Evolutionary conservation across 768 basidiomycete species (phyloP), one percentile per base, ranked within the genome.

Genomic region (Rhodotorula sphaerocarpa): DNA sequence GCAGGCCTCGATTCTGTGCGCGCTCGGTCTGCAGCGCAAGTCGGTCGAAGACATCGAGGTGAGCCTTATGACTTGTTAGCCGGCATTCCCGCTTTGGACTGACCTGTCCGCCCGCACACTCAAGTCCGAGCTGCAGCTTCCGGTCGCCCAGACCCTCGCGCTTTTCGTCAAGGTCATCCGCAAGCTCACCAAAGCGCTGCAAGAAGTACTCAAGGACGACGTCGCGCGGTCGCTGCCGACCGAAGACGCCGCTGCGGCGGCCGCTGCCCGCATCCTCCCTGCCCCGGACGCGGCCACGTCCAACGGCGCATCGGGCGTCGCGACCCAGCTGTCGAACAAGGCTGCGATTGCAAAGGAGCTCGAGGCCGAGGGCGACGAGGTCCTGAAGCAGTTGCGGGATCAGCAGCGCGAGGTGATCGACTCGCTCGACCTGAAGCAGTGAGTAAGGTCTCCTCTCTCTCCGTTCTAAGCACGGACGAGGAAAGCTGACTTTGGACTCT

Each of bases 131-230:
- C 80, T 97, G 25, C 82, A 83, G 11, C 77, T 97, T 0, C 86
- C 90, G 0, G 87, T 91, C 33, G 85, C 85, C 0, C 93, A 97
- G 74, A 80, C 83, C 3, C 80, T 99, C 11, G 93, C 93, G 0
- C 78, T 96, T 41, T 91, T 99, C 76, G 86, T 84, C 68, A 97
- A 97, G 77, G 79, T 90, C 43, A 77, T 97, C 55, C 84, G 89
- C 67, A 90, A 87, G 75, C 81, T 81, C 14, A 86, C 84, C 2
- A 83, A 78, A 74, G 53, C 76, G 63, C 34, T 70, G 58, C 64
- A 74, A 55, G 70, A 73, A 54, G 51, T 75, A 7, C 72, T 72
- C 31, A 70, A 72, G 57, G 61, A 57, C 36, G 72, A 70, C 41
- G 68, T 67, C 33, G 66, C 54, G 21, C 57, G 62, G 27, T 56